Evolutionary conservation across 345 rosid species (phyloP), one percentile per base, ranked within the genome.

Genomic region (Populus euphratica): DNA sequence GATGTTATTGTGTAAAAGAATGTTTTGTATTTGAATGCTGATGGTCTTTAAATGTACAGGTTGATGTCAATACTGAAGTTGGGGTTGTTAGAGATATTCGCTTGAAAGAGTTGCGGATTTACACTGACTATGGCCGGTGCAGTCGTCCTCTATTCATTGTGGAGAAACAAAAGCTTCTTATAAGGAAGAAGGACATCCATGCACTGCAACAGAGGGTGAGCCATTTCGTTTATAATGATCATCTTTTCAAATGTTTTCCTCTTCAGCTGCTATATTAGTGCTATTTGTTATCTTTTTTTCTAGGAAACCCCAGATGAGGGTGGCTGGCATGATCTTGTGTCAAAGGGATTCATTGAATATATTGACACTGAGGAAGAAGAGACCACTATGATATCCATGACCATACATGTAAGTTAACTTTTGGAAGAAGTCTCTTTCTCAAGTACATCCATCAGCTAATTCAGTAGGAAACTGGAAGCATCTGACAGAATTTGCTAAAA

Each of bases 331-430:
- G 97, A 96, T 23, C 93, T 96, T 75, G 97, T 96, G 67, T 85
- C 92, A 16, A 92, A 83, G 76, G 99, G 98, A 14, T 96, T 84
- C 74, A 93, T 96, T 74, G 99, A 96, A 81, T 96, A 93, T 77
- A 89, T 96, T 23, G 99, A 96, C 78, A 96, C 98, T 0, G 99
- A 96, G 85, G 99, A 93, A 88, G 99, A 96, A 77, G 99, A 96
- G 83, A 96, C 98, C 8, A 96, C 99, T 39, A 96, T 96, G 99
- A 96, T 96, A 77, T 93, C 99, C 68, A 96, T 96, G 99, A 96
- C 99, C 50, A 96, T 96, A 74, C 94, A 85, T 88, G 99, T 96
- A 81, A 86, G 98, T 83, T 17, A 73, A 74, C 17, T 25, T 36
- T 20, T 33, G 13, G 66, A 29, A 38, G 41, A 56, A 4, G 50